Base-by-base conservation (phyloP, 2,329 filamentous ascomycete genomes). In the Dryadomyces sulphureus region DNA sequence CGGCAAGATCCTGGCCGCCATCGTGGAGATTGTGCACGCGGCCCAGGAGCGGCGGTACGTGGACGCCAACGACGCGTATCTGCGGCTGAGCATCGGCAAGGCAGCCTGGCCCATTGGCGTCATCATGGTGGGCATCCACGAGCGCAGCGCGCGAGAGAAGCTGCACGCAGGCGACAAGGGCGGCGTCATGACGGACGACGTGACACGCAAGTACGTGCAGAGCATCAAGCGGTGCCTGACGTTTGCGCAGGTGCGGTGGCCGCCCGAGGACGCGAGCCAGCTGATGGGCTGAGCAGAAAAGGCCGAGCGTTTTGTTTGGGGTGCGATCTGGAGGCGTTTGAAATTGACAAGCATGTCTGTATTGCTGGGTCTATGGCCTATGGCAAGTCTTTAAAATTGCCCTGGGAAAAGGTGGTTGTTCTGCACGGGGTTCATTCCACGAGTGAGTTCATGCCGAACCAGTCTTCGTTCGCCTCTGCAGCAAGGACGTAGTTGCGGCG, bases 101-200 rank as follows among this genome's bases (percentile, higher is more conserved):
- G 89, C 88, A 54, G 92, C 92, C 16, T 98, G 92, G 92, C 92
- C 92, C 21, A 98, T 98, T 58, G 92, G 92, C 65, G 92, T 98
- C 35, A 98, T 92, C 62, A 98, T 96, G 92, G 92, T 98, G 58
- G 92, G 92, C 70, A 98, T 98, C 56, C 92, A 98, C 75, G 92
- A 96, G 70, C 79, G 92, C 59, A 92, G 84, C 54, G 90, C 92
- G 19, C 77, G 92, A 52, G 92, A 98, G 66, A 98, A 98, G 66
- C 68, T 98, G 49, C 89, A 96, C 60, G 79, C 92, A 61, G 82
- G 81, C 48, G 79, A 82, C 58, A 82, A 88, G 57, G 92, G 90
- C 4, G 89, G 98, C 62, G 94, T 96, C 56, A 88, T 98, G 81
- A 90, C 88, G 48, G 92, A 96, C 60, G 92, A 98, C 66, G 80